Conservation (phyloP, 2,329 filamentous ascomycete genomes). For the Thelonectria olida region DNA sequence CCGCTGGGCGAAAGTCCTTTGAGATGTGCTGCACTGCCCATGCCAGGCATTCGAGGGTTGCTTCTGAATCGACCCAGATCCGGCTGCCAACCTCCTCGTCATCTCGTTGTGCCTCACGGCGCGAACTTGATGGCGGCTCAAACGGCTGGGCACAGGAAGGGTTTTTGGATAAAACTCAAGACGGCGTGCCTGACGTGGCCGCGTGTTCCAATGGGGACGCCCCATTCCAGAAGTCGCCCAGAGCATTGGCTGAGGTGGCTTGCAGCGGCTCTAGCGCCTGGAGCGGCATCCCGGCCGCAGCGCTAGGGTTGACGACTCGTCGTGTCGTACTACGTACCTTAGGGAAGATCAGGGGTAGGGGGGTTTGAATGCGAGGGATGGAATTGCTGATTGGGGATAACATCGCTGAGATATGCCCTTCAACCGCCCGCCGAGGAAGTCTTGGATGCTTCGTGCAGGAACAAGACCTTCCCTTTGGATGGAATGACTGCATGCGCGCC, state of each 20-base stretch:
- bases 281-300: slow-evolving; percentile 24
- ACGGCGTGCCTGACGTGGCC: slow-evolving; percentile 30
- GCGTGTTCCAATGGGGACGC: slow-evolving; percentile 37
- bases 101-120: neutral
- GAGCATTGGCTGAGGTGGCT: slow-evolving; percentile 41
- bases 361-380: slow-evolving; percentile 15
- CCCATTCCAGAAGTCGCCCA: slow-evolving; percentile 37
- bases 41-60: neutral
- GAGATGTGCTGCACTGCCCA: neutral
- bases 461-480: slow-evolving; percentile 23
- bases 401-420: neutral
- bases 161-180: slow-evolving; percentile 13
- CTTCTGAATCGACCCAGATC: slow-evolving; percentile 9
- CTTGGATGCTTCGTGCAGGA: slow-evolving; percentile 20
- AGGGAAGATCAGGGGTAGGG: slow-evolving; percentile 7
- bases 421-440: neutral
- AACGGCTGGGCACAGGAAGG: slow-evolving; percentile 8
- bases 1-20: neutral
- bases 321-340: neutral
- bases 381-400: slow-evolving; percentile 6
- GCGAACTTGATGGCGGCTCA: slow-evolving; percentile 1
- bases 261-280: slow-evolving; percentile 35
- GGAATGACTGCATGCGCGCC: slow-evolving; percentile 2
- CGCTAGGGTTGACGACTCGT: slow-evolving; percentile 12
- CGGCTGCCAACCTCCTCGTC: neutral